Evolutionary conservation across 23 red algal genomes (phyloP), one percentile per base, ranked within the genome.

Genomic region (Agarophyton chilense): DNA sequence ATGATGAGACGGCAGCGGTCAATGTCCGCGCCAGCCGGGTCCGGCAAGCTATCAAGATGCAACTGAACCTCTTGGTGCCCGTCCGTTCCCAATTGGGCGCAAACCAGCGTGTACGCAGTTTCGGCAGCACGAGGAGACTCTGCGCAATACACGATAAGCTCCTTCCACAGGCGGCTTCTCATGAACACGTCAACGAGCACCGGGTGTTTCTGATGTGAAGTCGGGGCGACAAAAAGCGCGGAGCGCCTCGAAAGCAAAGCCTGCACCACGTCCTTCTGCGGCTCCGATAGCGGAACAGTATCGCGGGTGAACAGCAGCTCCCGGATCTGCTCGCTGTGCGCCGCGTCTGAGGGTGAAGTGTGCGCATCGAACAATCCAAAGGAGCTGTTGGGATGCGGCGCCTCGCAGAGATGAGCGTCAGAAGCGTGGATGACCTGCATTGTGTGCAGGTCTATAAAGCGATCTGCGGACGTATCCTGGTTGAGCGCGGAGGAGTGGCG

Each of bases 391-490:
- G 86, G 44, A 57, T 53, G 72, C 22, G 86, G 86, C 32, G 86
- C n/a, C 21, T 66, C 67, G 26, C 73, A 57, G 26, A 87, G 63
- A 64, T 90, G 72, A 8, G 73, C 72, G 25, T 68, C 52, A 6
- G 76, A 29, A 8, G 72, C 52, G 34, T 28, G 86, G 57, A 79
- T 79, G 21, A 77, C 40, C 55, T 90, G 52, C 72, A 90, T 77
- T 5, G 86, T 90, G 25, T 71, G 86, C 39, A 90, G 86, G 61
- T 90, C 86, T 39, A 90, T 77, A 38, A 79, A 90, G 42, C 68
- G 72, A 19, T 78, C 54, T 14, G 73, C 68, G 8, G 58, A 47
- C 32, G 57, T 66, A 16, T 78, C 73, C 54, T 90, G 57, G 36
- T 90, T 79, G 47, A 90, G 86, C 0, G 86, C 86, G 40, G 86